Evolutionary conservation across 352 stramenopile species (phyloP), one percentile per base, ranked within the genome.

Genomic region (Aphanomyces euteiches): DNA sequence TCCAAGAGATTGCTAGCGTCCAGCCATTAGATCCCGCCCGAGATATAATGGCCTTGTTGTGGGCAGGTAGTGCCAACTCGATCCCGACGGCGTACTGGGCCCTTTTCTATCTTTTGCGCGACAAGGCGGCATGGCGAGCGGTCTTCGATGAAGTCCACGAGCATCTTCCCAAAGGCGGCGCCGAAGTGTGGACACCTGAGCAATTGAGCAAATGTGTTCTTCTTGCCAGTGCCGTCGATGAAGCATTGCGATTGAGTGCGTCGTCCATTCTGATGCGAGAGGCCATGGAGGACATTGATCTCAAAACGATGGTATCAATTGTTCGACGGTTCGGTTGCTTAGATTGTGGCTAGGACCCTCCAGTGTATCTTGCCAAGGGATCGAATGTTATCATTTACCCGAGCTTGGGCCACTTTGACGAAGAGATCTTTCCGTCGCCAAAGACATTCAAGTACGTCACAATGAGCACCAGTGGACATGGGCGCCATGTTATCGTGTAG

Each of bases 51-150:
- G 54, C 54, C 28, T 37, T 61, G 5, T 40, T 61, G 28, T 72
- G 67, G 67, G 67, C 67, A 2, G 40, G 54, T 10, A 66, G 45
- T 34, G 43, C 39, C 39, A 72, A 72, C 37, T 66, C 67, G 7
- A 56, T 72, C 15, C 67, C 67, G 47, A 68, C 67, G 8, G 28
- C 58, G 15, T 72, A 59, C 38, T 72, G 67, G 67, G 56, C 67
- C 3, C 40, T 72, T 12, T 72, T 63, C 45, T 7, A 68, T 19
- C 58, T 72, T 0, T 38, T 72, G 13, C 5, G 41, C 5, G 19
- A 72, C 50, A 13, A 19, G 7, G 43, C 36, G 12, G 67, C 67
- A 34, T 72, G 67, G 67, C 21, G 17, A n/a, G 43, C 56, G 8
- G 58, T 72, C 5, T 21, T 17, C 8, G 67, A 45, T 21, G 67